A percentile compares a stretch with the other conserved stretches of the same genome.
These are phyloP conservation scores for Magnaporthiopsis incrustans DNA, from an alignment of 2,329 filamentous ascomycete species.

Conservation along the genomic window DNA sequence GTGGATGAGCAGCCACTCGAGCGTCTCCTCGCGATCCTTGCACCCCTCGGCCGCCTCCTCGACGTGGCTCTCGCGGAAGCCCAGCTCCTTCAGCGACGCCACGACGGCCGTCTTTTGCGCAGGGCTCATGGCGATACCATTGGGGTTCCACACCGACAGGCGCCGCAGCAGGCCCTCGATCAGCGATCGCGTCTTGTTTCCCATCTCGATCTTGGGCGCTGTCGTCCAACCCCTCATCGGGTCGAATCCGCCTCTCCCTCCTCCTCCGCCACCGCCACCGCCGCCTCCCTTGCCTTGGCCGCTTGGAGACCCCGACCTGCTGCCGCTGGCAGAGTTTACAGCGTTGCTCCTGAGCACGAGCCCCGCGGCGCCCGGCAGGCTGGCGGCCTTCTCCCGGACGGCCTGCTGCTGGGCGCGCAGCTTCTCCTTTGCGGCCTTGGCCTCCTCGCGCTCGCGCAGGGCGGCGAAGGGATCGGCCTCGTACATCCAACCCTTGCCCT, in stretches of 20 bases:
- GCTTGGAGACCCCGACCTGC: slow-evolving; percentile 15
- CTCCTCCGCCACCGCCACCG: background rate
- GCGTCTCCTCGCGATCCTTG: slow-evolving; percentile 83
- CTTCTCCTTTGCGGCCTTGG: slow-evolving; percentile 68
- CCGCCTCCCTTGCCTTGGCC: slow-evolving; percentile 9
- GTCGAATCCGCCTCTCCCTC: slow-evolving; percentile 26
- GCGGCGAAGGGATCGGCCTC: slow-evolving; percentile 89
- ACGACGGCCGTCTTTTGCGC: slow-evolving; percentile 51
- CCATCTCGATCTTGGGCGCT: slow-evolving; percentile 90
- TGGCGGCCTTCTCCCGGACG: slow-evolving; percentile 59
- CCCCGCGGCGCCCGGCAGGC: slow-evolving; percentile 50
- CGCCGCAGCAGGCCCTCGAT: slow-evolving; percentile 73
- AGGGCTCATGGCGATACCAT: slow-evolving; percentile 57
- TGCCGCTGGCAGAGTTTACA: slow-evolving; percentile 23
- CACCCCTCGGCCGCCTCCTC: slow-evolving; percentile 82
- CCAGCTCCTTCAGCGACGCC: slow-evolving; percentile 68
- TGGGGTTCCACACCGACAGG: slow-evolving; percentile 80
- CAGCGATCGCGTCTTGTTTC: slow-evolving; percentile 66
- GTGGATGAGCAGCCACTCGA: slow-evolving; percentile 95
- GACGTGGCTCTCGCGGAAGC: slow-evolving; percentile 82
- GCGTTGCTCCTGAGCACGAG: slow-evolving; percentile 42
- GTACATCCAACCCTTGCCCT: slow-evolving; percentile 83
- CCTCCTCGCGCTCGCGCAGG: slow-evolving; percentile 69
- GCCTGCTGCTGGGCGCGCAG: slow-evolving; percentile 65
- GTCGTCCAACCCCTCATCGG: slow-evolving; percentile 70